Percentiles rank a stretch among this genome's conserved stretches.
phyloP scores from a whole-genome alignment of 2,329 filamentous ascomycete genomes.

The Aureobasidium sp. region DNA sequence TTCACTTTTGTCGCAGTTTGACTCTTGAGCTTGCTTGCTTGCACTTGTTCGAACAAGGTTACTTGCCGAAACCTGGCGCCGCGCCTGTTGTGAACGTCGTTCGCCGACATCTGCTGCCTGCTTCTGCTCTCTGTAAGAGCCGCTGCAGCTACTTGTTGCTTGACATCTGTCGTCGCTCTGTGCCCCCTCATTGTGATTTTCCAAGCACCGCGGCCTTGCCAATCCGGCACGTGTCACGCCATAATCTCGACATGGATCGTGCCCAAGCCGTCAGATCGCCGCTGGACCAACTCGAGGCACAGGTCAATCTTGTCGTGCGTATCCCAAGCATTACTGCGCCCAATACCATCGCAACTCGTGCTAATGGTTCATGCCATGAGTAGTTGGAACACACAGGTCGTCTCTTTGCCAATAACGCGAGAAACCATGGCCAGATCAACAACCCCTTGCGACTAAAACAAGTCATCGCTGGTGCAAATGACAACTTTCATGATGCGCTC shows the following conservation, averaged over 20 bases:
- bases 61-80: neutral
- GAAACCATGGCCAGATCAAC: constrained; percentile 26
- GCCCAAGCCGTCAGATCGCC: constrained; percentile 20
- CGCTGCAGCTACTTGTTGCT: neutral
- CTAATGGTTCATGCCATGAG: neutral
- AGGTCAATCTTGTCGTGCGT: constrained; percentile 42
- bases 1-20: neutral
- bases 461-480: constrained; percentile 33
- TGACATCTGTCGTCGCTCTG: neutral
- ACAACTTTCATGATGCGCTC: constrained; percentile 44
- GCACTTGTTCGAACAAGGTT: neutral
- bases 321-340: neutral
- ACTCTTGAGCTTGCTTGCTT: neutral
- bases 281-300: constrained; percentile 40
- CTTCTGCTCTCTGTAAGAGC: neutral
- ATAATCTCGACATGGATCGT: constrained; percentile 15
- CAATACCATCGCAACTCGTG: neutral
- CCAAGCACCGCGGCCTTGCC: neutral
- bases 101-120: neutral
- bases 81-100: neutral
- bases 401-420: constrained; percentile 36
- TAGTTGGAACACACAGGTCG: constrained; percentile 39
- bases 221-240: constrained; percentile 6
- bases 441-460: constrained; percentile 30
- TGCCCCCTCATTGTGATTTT: neutral